Conservation (phyloP, 306 rosid genomes). For the Gastrolobium villosum region DNA sequence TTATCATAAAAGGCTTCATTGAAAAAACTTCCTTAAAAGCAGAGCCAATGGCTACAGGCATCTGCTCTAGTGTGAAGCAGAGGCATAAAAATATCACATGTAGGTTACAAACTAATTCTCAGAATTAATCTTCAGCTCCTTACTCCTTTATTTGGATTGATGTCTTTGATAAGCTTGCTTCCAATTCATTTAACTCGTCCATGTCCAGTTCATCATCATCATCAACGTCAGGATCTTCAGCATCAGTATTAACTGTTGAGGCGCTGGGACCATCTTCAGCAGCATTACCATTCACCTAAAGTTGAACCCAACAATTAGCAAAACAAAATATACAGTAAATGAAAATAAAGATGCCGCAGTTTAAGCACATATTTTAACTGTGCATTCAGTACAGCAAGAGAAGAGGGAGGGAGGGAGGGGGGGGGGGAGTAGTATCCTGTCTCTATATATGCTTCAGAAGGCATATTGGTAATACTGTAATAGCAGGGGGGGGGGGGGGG, state of each 20-base stretch:
- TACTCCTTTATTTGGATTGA: conserved; percentile 68
- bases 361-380: not conserved
- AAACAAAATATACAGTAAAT: not conserved
- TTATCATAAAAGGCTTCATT: conserved; percentile 29
- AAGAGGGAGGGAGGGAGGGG: no score
- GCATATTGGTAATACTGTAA: not conserved
- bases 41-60: conserved; percentile 17
- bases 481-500: not conserved
- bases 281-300: conserved; percentile 44
- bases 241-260: conserved; percentile 47
- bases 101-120: conserved; percentile 21
- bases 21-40: not conserved
- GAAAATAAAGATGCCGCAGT: not conserved
- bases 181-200: conserved; percentile 72
- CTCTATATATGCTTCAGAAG: not conserved
- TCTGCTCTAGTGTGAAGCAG: conserved; percentile 1
- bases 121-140: conserved; percentile 53
- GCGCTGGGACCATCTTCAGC: conserved; percentile 50
- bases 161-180: conserved; percentile 75
- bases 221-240: conserved; percentile 45
- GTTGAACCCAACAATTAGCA: conserved; percentile 26
- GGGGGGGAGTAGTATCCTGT: no score
- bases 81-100: not conserved
- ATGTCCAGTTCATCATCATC: conserved; percentile 72
- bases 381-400: not conserved